These are phyloP conservation scores for Aspergillus glaucus DNA, from an alignment of 2,329 filamentous ascomycete species.

Conservation along the genomic window DNA sequence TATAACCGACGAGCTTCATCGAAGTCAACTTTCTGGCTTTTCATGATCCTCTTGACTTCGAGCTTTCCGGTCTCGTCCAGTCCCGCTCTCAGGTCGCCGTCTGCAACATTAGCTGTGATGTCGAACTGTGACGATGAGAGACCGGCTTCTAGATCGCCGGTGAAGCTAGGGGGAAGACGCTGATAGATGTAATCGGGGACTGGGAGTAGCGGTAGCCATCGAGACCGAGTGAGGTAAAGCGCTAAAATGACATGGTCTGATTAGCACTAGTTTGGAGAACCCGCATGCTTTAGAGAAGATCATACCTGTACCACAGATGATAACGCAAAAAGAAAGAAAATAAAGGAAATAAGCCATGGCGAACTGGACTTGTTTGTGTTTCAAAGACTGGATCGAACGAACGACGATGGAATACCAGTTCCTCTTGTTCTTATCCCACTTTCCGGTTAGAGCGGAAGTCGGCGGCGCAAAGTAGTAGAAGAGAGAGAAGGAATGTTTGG, in stretches of 20 bases:
- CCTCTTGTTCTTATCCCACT: too few species aligned
- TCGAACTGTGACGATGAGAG: conserved; percentile 80
- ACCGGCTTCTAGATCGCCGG: conserved; percentile 79
- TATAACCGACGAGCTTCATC: conserved; percentile 84
- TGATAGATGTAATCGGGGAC: conserved; percentile 66
- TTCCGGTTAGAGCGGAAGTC: background rate
- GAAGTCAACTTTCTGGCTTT: conserved; percentile 71
- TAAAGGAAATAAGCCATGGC: conserved; percentile 73
- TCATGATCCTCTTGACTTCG: conserved; percentile 87
- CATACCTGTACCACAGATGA: conserved; percentile 65
- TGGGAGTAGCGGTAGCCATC: conserved; percentile 68
- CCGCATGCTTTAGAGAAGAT: conserved; percentile 2
- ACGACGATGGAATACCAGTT: background rate
- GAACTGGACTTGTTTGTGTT: conserved; percentile 10
- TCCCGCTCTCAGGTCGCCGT: conserved; percentile 70
- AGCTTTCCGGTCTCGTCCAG: conserved; percentile 74
- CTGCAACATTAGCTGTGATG: conserved; percentile 69
- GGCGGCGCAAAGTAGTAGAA: background rate
- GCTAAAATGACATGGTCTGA: conserved; percentile 34
- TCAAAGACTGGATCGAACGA: background rate
- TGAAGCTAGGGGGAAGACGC: conserved; percentile 69
- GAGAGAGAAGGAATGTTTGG: background rate
- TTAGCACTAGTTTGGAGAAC: background rate
- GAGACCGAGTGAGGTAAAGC: conserved; percentile 72
- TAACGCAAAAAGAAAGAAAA: conserved; percentile 63